These are phyloP conservation scores for Multifurca ochricompacta DNA, from an alignment of 768 basidiomycete genomes.

Conservation along the genomic window DNA sequence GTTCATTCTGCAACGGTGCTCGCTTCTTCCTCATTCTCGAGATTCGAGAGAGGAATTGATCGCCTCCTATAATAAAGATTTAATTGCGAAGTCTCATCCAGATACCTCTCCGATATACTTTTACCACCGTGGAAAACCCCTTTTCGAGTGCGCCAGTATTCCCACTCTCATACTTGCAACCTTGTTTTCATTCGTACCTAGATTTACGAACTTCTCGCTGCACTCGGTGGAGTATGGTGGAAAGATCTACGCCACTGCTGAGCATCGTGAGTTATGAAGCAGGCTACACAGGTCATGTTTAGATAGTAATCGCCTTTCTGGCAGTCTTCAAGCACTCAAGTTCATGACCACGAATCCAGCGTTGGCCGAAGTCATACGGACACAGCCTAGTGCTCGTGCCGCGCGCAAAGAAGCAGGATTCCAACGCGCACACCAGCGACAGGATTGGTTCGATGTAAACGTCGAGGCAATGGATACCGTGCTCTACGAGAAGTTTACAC, in stretches of 20 bases:
- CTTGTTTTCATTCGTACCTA: not conserved
- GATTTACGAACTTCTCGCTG: slow-evolving; percentile 20
- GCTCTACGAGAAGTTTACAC: slow-evolving; percentile 36
- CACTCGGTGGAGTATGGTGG: slow-evolving; percentile 10
- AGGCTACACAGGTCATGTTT: not conserved
- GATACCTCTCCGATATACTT: slow-evolving; percentile 11
- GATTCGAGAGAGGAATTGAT: not conserved
- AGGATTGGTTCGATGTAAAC: slow-evolving; percentile 21
- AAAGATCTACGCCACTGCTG: slow-evolving; percentile 16
- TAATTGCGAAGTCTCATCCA: not conserved
- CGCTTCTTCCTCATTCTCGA: not conserved
- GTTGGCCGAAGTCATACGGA: slow-evolving; percentile 14
- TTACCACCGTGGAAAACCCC: slow-evolving; percentile 10
- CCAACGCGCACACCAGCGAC: slow-evolving; percentile 9
- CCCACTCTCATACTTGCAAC: not conserved
- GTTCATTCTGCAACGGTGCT: slow-evolving; percentile 9
- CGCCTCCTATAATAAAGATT: not conserved
- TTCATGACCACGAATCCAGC: slow-evolving; percentile 5
- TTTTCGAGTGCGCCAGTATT: slow-evolving; percentile 4
- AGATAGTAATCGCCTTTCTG: not conserved
- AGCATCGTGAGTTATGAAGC: slow-evolving; percentile 15
- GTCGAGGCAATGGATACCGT: slow-evolving; percentile 32
- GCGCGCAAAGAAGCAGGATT: slow-evolving; percentile 14
- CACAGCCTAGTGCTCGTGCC: slow-evolving; percentile 12
- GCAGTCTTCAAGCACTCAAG: slow-evolving; percentile 20